A percentile compares a stretch with the other conserved stretches of the same genome.
Conservation (phyloP, 768 basidiomycete genomes). For the Amanita exitialis region DNA sequence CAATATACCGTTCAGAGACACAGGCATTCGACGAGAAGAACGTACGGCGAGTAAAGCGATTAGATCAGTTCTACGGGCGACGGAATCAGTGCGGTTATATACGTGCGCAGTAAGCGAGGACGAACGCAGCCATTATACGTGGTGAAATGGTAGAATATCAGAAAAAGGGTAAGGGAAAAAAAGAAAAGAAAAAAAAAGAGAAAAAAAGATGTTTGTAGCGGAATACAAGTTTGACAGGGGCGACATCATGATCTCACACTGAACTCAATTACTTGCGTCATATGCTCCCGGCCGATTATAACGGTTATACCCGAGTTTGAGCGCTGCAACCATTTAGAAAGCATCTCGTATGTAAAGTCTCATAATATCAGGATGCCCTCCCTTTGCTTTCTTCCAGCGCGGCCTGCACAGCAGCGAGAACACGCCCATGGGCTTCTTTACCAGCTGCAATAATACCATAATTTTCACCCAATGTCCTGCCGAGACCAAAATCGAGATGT, state of each 20-base stretch:
- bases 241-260: no score
- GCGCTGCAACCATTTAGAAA: no score
- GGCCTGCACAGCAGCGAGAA: slow-evolving; percentile 66
- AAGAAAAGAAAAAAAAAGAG: no score
- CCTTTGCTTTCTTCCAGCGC: slow-evolving; percentile 30
- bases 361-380: slow-evolving; percentile 13
- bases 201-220: no score
- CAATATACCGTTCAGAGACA: no score
- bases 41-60: slow-evolving; percentile 30
- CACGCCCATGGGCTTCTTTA: slow-evolving; percentile 54
- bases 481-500: slow-evolving; percentile 77
- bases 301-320: no score
- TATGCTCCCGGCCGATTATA: no score
- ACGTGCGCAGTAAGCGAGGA: background rate
- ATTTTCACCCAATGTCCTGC: slow-evolving; percentile 79
- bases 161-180: no score
- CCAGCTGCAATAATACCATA: slow-evolving; percentile 82
- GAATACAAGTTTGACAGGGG: no score
- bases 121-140: background rate
- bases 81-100: background rate
- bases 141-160: no score
- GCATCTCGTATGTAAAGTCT: no score
- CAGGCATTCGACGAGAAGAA: slow-evolving; percentile 9
- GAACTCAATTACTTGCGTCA: no score
- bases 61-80: slow-evolving; percentile 27